phyloP scores from a whole-genome alignment of 1,139 yeast genomes.

The Geotrichum carabidarum region DNA sequence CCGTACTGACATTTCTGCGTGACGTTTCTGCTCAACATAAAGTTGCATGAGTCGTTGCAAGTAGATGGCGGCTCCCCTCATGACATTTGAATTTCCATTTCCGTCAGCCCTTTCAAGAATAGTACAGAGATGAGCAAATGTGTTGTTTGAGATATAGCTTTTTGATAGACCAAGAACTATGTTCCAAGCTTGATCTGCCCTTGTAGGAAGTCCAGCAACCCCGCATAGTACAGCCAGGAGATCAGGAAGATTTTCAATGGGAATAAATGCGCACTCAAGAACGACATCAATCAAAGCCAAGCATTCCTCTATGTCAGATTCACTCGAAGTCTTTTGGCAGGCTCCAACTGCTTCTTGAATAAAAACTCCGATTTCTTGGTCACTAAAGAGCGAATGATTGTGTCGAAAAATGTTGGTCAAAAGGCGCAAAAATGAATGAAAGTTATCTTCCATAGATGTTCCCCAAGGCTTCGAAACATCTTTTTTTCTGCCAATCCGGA shows the following conservation, averaged over 20 bases:
- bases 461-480: conserved; percentile 35
- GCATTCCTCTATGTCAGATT: conserved; percentile 42
- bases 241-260: conserved; percentile 40
- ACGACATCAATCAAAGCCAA: conserved; percentile 47
- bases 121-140: conserved; percentile 38
- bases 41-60: conserved; percentile 28
- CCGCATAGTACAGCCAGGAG: conserved; percentile 49
- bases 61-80: conserved; percentile 47
- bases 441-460: conserved; percentile 31
- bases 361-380: conserved; percentile 24
- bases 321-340: conserved; percentile 44
- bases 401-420: conserved; percentile 46
- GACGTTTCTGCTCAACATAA: conserved; percentile 16
- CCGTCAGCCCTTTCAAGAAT: conserved; percentile 32
- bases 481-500: conserved; percentile 29
- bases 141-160: conserved; percentile 38
- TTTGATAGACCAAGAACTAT: conserved; percentile 38
- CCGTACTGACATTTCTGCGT: conserved; percentile 28
- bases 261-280: conserved; percentile 47
- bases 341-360: conserved; percentile 41
- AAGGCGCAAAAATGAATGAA: conserved; percentile 39
- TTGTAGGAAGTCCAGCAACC: conserved; percentile 34
- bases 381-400: conserved; percentile 44
- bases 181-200: conserved; percentile 42
- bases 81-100: conserved; percentile 39